These are phyloP conservation scores for Ganoderma sp. DNA, from an alignment of 1,284 basidiomycete genomes.

Conservation along the genomic window DNA sequence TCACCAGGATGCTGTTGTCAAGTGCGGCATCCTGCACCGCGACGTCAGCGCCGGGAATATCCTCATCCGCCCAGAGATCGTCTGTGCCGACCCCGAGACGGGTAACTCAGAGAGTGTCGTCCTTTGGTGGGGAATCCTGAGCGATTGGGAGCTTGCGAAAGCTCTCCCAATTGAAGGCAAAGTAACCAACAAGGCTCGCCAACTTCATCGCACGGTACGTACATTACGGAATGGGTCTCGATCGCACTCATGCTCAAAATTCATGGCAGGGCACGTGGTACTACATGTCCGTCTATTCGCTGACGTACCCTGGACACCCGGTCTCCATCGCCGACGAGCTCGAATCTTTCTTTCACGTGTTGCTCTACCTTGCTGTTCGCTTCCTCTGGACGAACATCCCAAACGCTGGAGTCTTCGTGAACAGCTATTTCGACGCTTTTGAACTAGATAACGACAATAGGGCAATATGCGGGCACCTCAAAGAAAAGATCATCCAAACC, in stretches of 20 bases:
- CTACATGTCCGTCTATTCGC: slow-evolving; percentile 18
- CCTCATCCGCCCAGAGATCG: slow-evolving; percentile 18
- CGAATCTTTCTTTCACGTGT: slow-evolving; percentile 23
- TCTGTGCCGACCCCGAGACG: not conserved
- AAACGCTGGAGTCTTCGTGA: slow-evolving; percentile 4
- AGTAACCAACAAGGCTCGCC: not conserved
- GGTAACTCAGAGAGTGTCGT: not conserved
- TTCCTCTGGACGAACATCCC: slow-evolving; percentile 4
- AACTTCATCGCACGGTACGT: slow-evolving; percentile 16
- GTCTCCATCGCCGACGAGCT: slow-evolving; percentile 20
- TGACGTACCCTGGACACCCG: not conserved
- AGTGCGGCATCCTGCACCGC: slow-evolving; percentile 1
- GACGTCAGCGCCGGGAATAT: slow-evolving; percentile 7
- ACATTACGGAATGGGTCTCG: too few species aligned
- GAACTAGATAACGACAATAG: not conserved
- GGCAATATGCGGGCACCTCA: not conserved
- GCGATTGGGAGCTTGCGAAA: slow-evolving; percentile 25
- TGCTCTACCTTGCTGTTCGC: slow-evolving; percentile 16
- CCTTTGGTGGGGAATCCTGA: slow-evolving; percentile 14
- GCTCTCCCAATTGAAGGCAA: not conserved
- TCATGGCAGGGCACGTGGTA: slow-evolving; percentile 24
- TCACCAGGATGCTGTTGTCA: slow-evolving; percentile 4
- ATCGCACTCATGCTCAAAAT: not conserved
- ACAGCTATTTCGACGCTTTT: slow-evolving; percentile 9
- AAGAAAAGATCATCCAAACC: not conserved